Evolutionary conservation across 306 rosid genomes (phyloP), one percentile per base, ranked within the genome.

Genomic region (Lotus japonicus): DNA sequence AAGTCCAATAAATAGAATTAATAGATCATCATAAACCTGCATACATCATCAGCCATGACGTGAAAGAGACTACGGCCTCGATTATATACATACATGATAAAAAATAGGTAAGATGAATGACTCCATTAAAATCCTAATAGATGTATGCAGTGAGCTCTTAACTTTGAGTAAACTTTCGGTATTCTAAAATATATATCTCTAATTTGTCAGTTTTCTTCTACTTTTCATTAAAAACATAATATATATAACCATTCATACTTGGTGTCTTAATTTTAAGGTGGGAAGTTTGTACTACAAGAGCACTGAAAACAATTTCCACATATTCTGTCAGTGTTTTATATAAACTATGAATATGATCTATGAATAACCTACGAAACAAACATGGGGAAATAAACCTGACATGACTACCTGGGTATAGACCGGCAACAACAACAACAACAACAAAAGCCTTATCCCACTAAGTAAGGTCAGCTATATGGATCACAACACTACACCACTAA

Each of bases 1-100:
- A 52, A 68, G 71, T 54, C 14, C 43, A 62, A 55, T 50, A 64
- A 62, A 56, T 73, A 46, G 56, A 59, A 55, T 50, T 57, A 62
- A 49, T 77, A 46, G 56, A 59, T 68, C 31, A 62, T 11, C 63
- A 50, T 31, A 63, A 64, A 68, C 39, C 51, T 1, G 36, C 51
- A 13, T n/a, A 16, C 46, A 77, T 65, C 55, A 51, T 65, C 55
- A 51, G 26, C 64, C 17, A 59, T 60, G 53, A 46, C 58, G 57
- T 33, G 11, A 74, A 74, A 66, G 50, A 58, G 62, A 68, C 33
- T 19, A 54, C 33, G 11, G 51, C 62, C 45, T 58, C 33, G 44
- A 59, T 15, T 9, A 11, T 44, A 57, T 45, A 66, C 10, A 74
- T 9, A 23, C 51, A 36, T 1, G 28, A 52, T 11, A 49, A 26